Evolutionary conservation across 164 flowering plant genomes (phyloP), one percentile per base, ranked within the genome.

Genomic region (Houttuynia cordata): DNA sequence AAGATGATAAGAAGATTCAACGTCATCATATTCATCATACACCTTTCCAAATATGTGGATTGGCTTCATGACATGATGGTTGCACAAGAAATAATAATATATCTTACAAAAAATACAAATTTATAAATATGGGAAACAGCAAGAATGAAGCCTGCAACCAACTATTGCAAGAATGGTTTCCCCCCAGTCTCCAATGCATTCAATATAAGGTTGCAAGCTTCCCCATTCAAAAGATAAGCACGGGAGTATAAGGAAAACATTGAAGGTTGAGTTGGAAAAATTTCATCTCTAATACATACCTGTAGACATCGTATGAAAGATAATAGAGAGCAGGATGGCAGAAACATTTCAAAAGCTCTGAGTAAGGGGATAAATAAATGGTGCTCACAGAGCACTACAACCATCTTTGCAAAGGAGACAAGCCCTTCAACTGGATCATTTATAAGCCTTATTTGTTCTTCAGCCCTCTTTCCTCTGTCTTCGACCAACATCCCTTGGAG

Each of bases 291-390:
- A 18, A 56, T 21, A 56, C 45, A 56, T 67, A 93, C 99, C 99
- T 93, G 99, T 62, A 93, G 97, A 65, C 91, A 83, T 42, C 97
- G 97, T 64, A 93, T 80, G 67, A 90, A 93, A 58, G 99, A 87
- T 63, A 93, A 68, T 23, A 93, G 79, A 42, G 85, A 76, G 70
- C 95, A 90, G 42, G 97, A 88, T 21, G 99, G 99, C 63, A 93
- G 91, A 70, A 93, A 93, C 86, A 90, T 86, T 65, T 93, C 99
- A 73, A 93, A 93, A 55, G 99, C 96, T 79, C 85, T 80, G 22
- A 93, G 80, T 76, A 93, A 70, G 47, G 99, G 97, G 74, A 83
- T 79, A 76, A 88, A 93, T 59, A 91, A 82, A 25, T 66, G 83
- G 58, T 90, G 96, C 64, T 90, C 92, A 68, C 99, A 90, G 47